Conservation (phyloP, 2,329 filamentous ascomycete species). For the Clathrospora elynae region DNA sequence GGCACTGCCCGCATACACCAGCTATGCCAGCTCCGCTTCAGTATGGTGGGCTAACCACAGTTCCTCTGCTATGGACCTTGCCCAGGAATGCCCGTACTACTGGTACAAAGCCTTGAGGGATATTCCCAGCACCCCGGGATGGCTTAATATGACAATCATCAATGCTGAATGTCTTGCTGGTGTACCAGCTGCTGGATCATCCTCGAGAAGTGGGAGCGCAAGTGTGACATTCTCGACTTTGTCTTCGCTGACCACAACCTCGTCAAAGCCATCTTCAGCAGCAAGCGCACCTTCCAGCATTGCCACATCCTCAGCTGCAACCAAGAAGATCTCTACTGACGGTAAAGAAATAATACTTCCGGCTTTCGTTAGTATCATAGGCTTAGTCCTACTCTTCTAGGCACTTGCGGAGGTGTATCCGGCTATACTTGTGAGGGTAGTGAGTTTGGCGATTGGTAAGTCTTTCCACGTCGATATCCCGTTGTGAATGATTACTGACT, state of each 20-base stretch:
- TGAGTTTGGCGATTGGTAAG: slow-evolving; percentile 1
- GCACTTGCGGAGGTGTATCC: background rate
- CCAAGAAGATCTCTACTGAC: slow-evolving; percentile 1
- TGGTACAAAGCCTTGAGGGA: slow-evolving; percentile 4
- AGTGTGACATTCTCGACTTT: slow-evolving; percentile 1
- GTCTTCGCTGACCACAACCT: slow-evolving; percentile 1
- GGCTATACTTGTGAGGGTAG: slow-evolving; percentile 1
- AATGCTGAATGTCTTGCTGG: slow-evolving; percentile 1
- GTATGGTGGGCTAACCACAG: slow-evolving; percentile 5
- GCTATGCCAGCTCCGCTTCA: slow-evolving; percentile 7
- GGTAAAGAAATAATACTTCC: background rate
- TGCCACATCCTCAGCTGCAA: slow-evolving; percentile 1
- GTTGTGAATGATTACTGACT: background rate
- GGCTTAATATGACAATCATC: slow-evolving; percentile 4
- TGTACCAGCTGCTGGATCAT: slow-evolving; percentile 1
- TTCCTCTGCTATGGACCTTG: slow-evolving; percentile 6
- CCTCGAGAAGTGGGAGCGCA: background rate
- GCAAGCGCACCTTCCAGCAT: background rate
- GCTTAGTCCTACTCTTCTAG: slow-evolving; percentile 1
- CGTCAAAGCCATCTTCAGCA: background rate
- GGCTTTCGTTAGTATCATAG: slow-evolving; percentile 1
- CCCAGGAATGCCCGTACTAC: slow-evolving; percentile 5
- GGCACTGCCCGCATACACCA: slow-evolving; percentile 4
- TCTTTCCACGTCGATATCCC: background rate
- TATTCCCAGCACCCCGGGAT: slow-evolving; percentile 1